Conservation (phyloP, 1,139 yeast species). For the Protomyces gravidus region DNA sequence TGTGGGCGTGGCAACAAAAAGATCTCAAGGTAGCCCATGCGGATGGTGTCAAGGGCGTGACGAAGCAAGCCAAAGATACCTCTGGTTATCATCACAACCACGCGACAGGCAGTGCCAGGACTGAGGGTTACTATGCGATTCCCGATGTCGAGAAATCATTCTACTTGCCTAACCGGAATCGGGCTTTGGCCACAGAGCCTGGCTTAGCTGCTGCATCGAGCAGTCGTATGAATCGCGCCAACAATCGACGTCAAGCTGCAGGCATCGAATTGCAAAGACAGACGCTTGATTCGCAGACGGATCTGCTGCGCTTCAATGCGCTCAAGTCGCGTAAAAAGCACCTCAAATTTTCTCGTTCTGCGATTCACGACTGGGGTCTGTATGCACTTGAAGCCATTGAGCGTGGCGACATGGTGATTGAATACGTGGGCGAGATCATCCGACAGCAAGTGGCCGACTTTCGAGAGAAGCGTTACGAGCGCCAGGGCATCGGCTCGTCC, state of each 20-base stretch:
- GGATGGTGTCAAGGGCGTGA: constrained; percentile 31
- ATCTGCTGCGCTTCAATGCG: constrained; percentile 53
- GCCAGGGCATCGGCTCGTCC: constrained; percentile 93
- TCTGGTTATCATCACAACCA: constrained; percentile 46
- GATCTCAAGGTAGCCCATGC: constrained; percentile 39
- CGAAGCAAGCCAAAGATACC: constrained; percentile 36
- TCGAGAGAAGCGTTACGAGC: constrained; percentile 77
- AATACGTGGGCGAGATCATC: constrained; percentile 94
- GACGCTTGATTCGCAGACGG: constrained; percentile 75
- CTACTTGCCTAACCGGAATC: constrained; percentile 75
- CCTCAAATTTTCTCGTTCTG: constrained; percentile 90
- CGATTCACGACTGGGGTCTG: constrained; percentile 96
- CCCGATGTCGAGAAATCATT: constrained; percentile 67
- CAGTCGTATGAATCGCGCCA: constrained; percentile 83
- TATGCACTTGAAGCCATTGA: constrained; percentile 93
- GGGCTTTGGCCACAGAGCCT: constrained; percentile 45
- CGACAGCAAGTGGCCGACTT: constrained; percentile 93
- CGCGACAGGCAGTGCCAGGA: constrained; percentile 59
- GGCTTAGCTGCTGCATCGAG: constrained; percentile 39
- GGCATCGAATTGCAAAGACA: constrained; percentile 80
- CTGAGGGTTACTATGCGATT: constrained; percentile 70
- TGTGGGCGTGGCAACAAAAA: constrained; percentile 66
- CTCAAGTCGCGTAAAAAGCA: constrained; percentile 87
- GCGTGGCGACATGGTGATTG: constrained; percentile 94
- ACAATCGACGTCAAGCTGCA: constrained; percentile 83